Percentiles rank a stretch among this genome's conserved stretches.
Evolutionary conservation across 2,329 filamentous ascomycete genomes (phyloP).

Genomic region (Huntiella moniliformis): DNA sequence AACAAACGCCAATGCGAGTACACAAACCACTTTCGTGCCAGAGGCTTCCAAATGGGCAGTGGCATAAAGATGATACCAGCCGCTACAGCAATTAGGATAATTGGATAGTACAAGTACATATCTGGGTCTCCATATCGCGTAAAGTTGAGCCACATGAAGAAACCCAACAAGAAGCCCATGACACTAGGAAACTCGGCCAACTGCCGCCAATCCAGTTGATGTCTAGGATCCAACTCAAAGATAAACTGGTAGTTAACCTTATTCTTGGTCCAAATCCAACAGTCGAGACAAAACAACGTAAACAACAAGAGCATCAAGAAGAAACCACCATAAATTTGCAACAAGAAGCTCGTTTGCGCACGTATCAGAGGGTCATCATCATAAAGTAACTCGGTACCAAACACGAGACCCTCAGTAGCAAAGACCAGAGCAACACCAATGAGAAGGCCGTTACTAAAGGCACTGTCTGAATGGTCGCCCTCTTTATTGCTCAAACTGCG

Average conservation of each 20-base stretch:
- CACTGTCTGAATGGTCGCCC: constrained; percentile 28
- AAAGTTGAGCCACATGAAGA: constrained; percentile 85
- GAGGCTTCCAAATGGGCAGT: constrained; percentile 51
- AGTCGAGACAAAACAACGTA: constrained; percentile 68
- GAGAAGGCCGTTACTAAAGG: constrained; percentile 44
- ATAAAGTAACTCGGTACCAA: constrained; percentile 35
- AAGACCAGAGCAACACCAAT: constrained; percentile 52
- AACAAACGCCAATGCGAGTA: constrained; percentile 81
- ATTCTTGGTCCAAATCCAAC: constrained; percentile 60
- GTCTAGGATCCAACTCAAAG: constrained; percentile 82
- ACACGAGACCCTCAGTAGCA: constrained; percentile 43
- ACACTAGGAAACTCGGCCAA: constrained; percentile 72
- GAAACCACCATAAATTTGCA: constrained; percentile 88
- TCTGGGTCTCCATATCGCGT: constrained; percentile 41
- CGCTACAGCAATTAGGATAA: constrained; percentile 56
- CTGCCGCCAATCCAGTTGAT: constrained; percentile 78
- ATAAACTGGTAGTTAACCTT: constrained; percentile 95
- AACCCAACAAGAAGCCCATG: constrained; percentile 57
- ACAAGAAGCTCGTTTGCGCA: constrained; percentile 43
- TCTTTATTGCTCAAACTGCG: constrained; percentile 45
- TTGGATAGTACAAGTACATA: constrained; percentile 73
- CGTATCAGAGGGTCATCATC: constrained; percentile 28
- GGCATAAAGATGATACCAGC: constrained; percentile 57
- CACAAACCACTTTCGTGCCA: constrained; percentile 66
- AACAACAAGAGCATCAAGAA: constrained; percentile 69